Base-by-base conservation (phyloP, 345 rosid genomes). In the Capsella bursapastoris region DNA sequence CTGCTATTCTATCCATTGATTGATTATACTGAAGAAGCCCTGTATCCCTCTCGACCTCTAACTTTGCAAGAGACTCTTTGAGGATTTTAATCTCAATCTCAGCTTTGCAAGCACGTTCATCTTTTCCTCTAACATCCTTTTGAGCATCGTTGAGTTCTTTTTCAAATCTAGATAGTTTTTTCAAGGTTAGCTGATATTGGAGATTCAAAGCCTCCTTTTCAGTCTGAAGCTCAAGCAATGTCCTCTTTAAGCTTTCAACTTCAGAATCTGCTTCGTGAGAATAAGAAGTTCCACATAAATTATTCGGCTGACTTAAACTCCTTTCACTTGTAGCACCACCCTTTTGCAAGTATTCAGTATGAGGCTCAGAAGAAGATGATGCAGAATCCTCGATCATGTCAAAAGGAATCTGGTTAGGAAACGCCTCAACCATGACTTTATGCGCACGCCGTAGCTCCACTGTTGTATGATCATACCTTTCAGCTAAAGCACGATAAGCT, bases 401-500 rank as follows among this genome's bases (percentile, higher is more conserved):
- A 68, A 60, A 79, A 64, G 93, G 89, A 43, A 84, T 77, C 86
- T 90, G 99, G 83, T 85, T 89, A 65, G 99, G 99, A 77, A 90
- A 90, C 25, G 95, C 95, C 72, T 92, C 93, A 31, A 87, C 86
- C 88, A 92, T 90, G 45, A 94, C 83, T 82, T 83, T 84, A 77
- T 96, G 98, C 14, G 95, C 97, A 41, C 83, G 96, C 27, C 89
- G 95, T 47, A 96, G 90, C 79, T 88, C 96, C 66, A 82, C 88
- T 13, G 97, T 90, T 25, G 99, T 96, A 74, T 96, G 94, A 83
- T 92, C 87, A 62, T 96, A 96, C 81, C 99, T 89, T 83, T 96
- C 99, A 25, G 99, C 96, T 75, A 96, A 82, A 15, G 97, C 99
- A 72, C 98, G 98, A 58, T 96, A 96, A 71, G 99, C 99, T 80